These are phyloP conservation scores for Pseudocohnilembus persalinus DNA, from an alignment of 169 alveolate species.

Conservation along the genomic window DNA sequence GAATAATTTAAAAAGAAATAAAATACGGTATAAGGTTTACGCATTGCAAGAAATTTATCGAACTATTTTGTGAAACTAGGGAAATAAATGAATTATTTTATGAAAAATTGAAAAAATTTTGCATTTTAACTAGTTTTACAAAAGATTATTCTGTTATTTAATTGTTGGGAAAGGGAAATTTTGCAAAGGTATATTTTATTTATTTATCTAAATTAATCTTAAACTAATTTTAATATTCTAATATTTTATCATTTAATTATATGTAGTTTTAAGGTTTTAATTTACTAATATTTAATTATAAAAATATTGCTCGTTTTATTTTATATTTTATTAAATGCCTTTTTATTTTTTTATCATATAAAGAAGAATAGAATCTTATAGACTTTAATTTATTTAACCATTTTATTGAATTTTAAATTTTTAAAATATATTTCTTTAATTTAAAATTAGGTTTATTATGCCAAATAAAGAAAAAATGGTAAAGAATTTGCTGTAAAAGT, in stretches of 20 bases:
- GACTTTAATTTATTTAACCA: no score
- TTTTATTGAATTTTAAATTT: no score
- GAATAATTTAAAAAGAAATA: slow-evolving; percentile 7
- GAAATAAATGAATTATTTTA: slow-evolving; percentile 1
- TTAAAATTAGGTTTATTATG: slow-evolving; percentile 1
- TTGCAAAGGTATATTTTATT: not conserved
- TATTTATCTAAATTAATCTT: no score
- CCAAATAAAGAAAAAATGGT: not conserved
- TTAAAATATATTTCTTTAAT: no score
- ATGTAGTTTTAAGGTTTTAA: no score
- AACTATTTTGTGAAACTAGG: not conserved
- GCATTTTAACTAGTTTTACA: slow-evolving; percentile 9
- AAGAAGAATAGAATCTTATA: no score
- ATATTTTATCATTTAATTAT: no score
- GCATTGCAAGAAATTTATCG: not conserved
- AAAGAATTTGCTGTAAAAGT: slow-evolving; percentile 46
- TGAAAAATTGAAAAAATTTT: slow-evolving; percentile 3
- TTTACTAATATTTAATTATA: no score
- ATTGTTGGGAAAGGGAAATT: slow-evolving; percentile 24
- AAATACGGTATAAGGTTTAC: slow-evolving; percentile 13
- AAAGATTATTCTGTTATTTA: slow-evolving; percentile 16
- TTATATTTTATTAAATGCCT: no score
- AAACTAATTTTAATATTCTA: no score
- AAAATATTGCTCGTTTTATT: no score
- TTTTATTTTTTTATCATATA: no score